phyloP scores from a whole-genome alignment of 768 basidiomycete genomes.

The Trametes cinnabarina region DNA sequence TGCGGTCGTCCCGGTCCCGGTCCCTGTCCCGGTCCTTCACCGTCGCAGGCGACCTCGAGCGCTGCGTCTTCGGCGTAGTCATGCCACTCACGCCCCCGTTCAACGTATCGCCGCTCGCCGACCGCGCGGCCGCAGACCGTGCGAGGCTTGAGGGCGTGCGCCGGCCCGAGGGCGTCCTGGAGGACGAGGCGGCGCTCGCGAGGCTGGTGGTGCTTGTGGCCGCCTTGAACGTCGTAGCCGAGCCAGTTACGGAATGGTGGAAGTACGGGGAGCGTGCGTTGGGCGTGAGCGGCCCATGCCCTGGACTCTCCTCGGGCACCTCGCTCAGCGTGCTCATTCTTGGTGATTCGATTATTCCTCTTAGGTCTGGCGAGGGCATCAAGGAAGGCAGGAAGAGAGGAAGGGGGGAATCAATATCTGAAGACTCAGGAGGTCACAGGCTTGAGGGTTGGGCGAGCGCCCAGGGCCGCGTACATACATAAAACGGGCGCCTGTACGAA shows the following conservation, averaged over 20 bases:
- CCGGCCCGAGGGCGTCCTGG: conserved; percentile 20
- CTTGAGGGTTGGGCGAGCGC: conserved; percentile 1
- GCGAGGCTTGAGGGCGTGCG: conserved; percentile 17
- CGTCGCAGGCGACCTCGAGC: conserved; percentile 18
- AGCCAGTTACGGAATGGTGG: conserved; percentile 34
- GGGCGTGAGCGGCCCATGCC: conserved; percentile 14
- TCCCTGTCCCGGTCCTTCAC: conserved; percentile 15
- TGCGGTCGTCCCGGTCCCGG: conserved; percentile 14
- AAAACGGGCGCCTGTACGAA: not conserved
- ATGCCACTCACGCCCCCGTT: conserved; percentile 12
- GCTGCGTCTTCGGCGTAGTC: conserved; percentile 9
- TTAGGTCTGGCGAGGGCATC: conserved; percentile 10
- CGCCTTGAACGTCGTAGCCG: conserved; percentile 38
- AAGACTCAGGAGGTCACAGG: conserved; percentile 10
- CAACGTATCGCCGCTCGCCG: conserved; percentile 15
- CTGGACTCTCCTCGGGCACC: conserved; percentile 31
- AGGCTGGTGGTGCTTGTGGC: conserved; percentile 31
- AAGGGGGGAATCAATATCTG: too few species aligned
- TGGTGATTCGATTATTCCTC: conserved; percentile 24
- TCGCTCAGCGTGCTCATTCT: conserved; percentile 26
- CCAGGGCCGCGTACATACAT: conserved; percentile 13
- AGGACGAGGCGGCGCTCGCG: conserved; percentile 25
- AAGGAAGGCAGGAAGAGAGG: not conserved
- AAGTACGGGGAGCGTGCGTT: conserved; percentile 38
- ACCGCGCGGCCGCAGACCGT: conserved; percentile 12